A percentile compares a stretch with the other conserved stretches of the same genome.
Evolutionary conservation across 2,329 filamentous ascomycete genomes (phyloP).

Genomic region (Ophioceras dolichostomum): DNA sequence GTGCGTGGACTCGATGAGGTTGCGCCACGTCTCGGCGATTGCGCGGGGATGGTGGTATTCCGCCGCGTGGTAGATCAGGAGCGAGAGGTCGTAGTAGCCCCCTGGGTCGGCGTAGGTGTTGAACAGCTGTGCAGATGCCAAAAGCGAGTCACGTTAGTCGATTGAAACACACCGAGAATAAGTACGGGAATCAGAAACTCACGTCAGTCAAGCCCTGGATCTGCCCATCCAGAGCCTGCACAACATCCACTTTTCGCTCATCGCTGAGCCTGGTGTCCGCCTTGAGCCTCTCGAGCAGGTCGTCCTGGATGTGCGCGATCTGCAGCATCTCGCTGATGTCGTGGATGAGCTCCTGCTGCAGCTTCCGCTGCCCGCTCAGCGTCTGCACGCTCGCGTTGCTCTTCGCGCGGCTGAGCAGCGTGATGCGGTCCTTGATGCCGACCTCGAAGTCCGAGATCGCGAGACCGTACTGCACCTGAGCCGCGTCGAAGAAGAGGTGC

Average conservation of each 20-base stretch:
- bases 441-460: conserved; percentile 74
- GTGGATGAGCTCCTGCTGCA: conserved; percentile 75
- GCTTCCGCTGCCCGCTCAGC: conserved; percentile 62
- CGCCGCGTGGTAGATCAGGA: conserved; percentile 83
- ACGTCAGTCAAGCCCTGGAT: conserved; percentile 68
- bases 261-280: conserved; percentile 57
- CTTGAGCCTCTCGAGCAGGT: conserved; percentile 67
- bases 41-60: conserved; percentile 83
- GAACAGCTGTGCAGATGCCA: conserved; percentile 52
- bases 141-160: background rate
- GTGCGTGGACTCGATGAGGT: conserved; percentile 64
- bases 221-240: conserved; percentile 60
- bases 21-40: conserved; percentile 74
- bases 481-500: conserved; percentile 73
- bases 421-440: conserved; percentile 73
- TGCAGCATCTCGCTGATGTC: conserved; percentile 80
- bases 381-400: conserved; percentile 82
- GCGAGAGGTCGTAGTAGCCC: conserved; percentile 78
- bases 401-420: conserved; percentile 80
- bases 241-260: conserved; percentile 51
- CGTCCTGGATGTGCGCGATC: conserved; percentile 89
- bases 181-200: conserved; percentile 20
- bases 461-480: conserved; percentile 71
- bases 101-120: conserved; percentile 85
- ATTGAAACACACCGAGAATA: background rate